phyloP scores from a whole-genome alignment of 495 filamentous ascomycete genomes.

The Hyaloscypha hepaticicola region DNA sequence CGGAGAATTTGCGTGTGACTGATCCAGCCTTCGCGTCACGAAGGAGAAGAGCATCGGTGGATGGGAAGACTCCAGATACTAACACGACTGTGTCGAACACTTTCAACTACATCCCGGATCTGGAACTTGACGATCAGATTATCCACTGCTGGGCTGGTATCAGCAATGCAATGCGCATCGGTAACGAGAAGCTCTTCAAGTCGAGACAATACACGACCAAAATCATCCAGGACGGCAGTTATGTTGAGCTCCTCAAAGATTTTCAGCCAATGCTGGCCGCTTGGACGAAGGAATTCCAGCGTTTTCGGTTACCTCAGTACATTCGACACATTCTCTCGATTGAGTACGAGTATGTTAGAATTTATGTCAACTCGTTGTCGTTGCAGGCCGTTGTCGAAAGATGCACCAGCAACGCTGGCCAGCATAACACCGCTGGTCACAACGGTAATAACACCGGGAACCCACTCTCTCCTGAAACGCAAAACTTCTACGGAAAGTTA shows the following conservation, averaged over 20 bases:
- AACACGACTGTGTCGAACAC: slow-evolving; percentile 50
- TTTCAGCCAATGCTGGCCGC: slow-evolving; percentile 73
- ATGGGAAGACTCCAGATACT: slow-evolving; percentile 54
- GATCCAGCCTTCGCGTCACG: slow-evolving; percentile 41
- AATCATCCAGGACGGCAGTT: slow-evolving; percentile 80
- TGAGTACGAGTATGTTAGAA: slow-evolving; percentile 84
- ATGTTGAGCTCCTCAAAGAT: slow-evolving; percentile 73
- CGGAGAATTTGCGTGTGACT: slow-evolving; percentile 54
- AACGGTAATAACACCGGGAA: background rate
- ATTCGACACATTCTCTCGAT: slow-evolving; percentile 85
- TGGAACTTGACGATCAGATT: slow-evolving; percentile 69
- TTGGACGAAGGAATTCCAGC: slow-evolving; percentile 75
- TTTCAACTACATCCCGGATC: slow-evolving; percentile 57
- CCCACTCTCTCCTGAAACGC: slow-evolving; percentile 53
- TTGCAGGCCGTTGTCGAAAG: slow-evolving; percentile 94
- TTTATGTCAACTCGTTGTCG: slow-evolving; percentile 91
- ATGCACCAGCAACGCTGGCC: slow-evolving; percentile 68
- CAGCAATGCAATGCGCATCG: slow-evolving; percentile 82
- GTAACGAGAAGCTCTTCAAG: slow-evolving; percentile 80
- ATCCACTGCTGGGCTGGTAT: slow-evolving; percentile 91
- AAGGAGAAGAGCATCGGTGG: slow-evolving; percentile 44
- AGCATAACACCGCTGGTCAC: slow-evolving; percentile 36
- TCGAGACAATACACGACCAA: slow-evolving; percentile 80
- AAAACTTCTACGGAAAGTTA: slow-evolving; percentile 55
- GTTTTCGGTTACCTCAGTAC: slow-evolving; percentile 65